Conservation (phyloP, 2,329 filamentous ascomycete genomes). For the Gnomoniopsis sp. region DNA sequence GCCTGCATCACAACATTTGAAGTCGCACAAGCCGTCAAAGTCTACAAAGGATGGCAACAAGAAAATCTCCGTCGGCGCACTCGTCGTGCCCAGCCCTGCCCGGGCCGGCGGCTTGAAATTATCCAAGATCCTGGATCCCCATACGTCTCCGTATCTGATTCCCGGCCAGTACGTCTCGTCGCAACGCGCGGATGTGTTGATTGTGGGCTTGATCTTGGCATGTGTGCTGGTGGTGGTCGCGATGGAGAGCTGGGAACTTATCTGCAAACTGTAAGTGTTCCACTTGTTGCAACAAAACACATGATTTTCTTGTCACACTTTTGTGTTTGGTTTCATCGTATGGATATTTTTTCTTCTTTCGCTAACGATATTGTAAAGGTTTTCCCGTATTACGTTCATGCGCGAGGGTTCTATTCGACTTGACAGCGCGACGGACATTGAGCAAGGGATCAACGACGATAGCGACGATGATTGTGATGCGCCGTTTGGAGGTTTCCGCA, state of each 20-base stretch:
- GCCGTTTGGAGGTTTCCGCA: neutral
- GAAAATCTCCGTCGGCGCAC: constrained; percentile 12
- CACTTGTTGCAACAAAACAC: neutral
- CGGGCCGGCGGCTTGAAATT: neutral
- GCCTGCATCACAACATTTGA: neutral
- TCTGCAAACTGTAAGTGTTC: constrained; percentile 20
- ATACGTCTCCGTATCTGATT: neutral
- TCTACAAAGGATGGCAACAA: neutral
- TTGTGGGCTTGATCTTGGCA: constrained; percentile 27
- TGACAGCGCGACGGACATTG: neutral
- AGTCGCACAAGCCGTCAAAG: neutral
- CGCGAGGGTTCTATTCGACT: neutral
- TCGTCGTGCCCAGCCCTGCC: neutral
- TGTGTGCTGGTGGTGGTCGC: constrained; percentile 29
- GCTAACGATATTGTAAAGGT: neutral
- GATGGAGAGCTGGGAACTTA: constrained; percentile 25
- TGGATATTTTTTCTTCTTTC: neutral
- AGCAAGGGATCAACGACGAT: neutral
- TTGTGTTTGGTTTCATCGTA: neutral
- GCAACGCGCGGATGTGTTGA: constrained; percentile 27
- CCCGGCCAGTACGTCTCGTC: neutral
- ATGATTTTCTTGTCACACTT: neutral
- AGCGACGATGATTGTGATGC: neutral
- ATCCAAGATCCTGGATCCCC: neutral
- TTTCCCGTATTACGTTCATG: neutral